phyloP scores from a whole-genome alignment of 202 grass and related monocot genomes.

The Eragrostis tef region DNA sequence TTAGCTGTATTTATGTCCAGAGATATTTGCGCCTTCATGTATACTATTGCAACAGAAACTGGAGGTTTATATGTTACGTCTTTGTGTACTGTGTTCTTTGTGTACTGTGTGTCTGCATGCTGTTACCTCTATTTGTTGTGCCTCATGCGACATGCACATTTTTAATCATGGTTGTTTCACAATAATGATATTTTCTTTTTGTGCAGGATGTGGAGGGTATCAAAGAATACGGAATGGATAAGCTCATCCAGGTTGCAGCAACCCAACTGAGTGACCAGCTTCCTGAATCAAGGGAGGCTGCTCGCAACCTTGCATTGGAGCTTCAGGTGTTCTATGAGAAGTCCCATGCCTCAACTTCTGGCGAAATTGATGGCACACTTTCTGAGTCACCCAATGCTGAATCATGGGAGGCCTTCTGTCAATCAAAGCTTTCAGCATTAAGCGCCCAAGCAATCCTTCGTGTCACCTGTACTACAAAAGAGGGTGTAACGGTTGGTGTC shows the following conservation, averaged over 20 bases:
- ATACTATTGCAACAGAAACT: not conserved
- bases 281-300: slow-evolving; percentile 98
- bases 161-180: slow-evolving; percentile 10
- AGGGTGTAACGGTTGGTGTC: slow-evolving; percentile 37
- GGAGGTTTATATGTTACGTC: not conserved
- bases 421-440: slow-evolving; percentile 67
- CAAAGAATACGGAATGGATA: slow-evolving; percentile 89
- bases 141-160: not conserved
- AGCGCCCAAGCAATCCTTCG: slow-evolving; percentile 85
- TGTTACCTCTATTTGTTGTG: not conserved
- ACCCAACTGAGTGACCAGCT: slow-evolving; percentile 93
- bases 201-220: slow-evolving; percentile 76
- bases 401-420: slow-evolving; percentile 87
- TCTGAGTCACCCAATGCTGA: slow-evolving; percentile 47
- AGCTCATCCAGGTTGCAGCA: slow-evolving; percentile 83
- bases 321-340: slow-evolving; percentile 74
- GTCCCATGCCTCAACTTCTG: slow-evolving; percentile 47
- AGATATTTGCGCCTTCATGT: not conserved
- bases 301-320: slow-evolving; percentile 78
- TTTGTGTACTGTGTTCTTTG: not conserved
- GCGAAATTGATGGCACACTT: slow-evolving; percentile 37
- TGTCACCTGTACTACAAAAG: slow-evolving; percentile 66
- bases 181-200: not conserved
- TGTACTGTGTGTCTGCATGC: not conserved
- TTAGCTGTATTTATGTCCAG: slow-evolving; percentile 27